phyloP scores from a whole-genome alignment of 108 stramenopile genomes.

The Skeletonema grethae region DNA sequence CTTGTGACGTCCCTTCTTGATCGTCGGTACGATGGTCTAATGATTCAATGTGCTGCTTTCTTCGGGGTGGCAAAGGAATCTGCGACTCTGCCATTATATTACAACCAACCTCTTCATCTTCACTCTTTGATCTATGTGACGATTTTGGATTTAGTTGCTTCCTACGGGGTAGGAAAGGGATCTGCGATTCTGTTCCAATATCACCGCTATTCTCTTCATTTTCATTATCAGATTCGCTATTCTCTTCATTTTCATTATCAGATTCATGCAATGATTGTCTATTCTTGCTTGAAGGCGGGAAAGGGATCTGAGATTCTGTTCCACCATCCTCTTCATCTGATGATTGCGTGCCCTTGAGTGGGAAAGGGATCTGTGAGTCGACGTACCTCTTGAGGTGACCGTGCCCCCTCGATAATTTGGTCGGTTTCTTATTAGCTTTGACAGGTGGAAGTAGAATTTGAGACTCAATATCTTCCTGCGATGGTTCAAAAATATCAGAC shows the following conservation, averaged over 20 bases:
- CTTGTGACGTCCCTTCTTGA: neutral
- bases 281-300: neutral
- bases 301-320: conserved; percentile 1
- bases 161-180: neutral
- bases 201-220: neutral
- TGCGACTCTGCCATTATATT: neutral
- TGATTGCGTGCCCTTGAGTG: neutral
- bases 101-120: neutral
- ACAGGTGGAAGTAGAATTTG: neutral
- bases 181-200: neutral
- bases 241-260: neutral
- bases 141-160: neutral
- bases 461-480: neutral
- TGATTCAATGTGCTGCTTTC: neutral
- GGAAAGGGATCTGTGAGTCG: neutral
- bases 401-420: neutral
- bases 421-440: neutral
- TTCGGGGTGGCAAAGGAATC: neutral
- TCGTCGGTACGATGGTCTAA: neutral
- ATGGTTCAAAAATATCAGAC: neutral
- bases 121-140: neutral
- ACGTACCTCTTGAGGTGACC: neutral
- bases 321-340: neutral
- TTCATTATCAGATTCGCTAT: neutral
- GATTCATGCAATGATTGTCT: neutral